These are phyloP conservation scores for Leccinum arenicola DNA, from an alignment of 768 basidiomycete genomes.

Conservation along the genomic window DNA sequence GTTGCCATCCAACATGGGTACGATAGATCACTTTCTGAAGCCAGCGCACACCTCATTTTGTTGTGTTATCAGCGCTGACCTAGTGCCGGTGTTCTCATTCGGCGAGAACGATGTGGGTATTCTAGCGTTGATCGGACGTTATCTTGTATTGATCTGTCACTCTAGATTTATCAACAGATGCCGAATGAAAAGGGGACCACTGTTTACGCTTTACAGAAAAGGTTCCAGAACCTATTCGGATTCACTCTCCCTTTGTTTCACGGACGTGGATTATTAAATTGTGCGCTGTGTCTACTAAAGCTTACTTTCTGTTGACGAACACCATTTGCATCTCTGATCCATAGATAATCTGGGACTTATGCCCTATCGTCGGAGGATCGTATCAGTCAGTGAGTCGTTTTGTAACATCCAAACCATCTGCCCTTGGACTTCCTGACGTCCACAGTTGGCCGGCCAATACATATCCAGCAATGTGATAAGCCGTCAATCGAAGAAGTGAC, in stretches of 20 bases:
- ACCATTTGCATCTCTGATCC: background rate
- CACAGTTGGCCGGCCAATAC: slow-evolving; percentile 87
- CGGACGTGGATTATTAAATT: slow-evolving; percentile 92
- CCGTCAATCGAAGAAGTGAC: slow-evolving; percentile 81
- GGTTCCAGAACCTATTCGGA: slow-evolving; percentile 89
- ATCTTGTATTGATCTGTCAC: background rate
- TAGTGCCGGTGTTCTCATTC: slow-evolving; percentile 97
- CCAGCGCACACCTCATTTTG: slow-evolving; percentile 1
- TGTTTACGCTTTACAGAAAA: slow-evolving; percentile 81
- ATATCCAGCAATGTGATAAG: slow-evolving; percentile 69
- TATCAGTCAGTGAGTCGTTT: slow-evolving; percentile 84
- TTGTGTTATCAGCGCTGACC: slow-evolving; percentile 63
- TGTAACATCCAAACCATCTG: background rate
- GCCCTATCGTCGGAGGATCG: slow-evolving; percentile 93
- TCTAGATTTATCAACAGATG: slow-evolving; percentile 94
- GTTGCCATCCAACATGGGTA: slow-evolving; percentile 87
- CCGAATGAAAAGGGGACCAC: slow-evolving; percentile 92
- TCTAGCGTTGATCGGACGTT: background rate
- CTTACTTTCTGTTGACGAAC: background rate
- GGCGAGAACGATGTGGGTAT: slow-evolving; percentile 92
- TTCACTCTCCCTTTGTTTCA: slow-evolving; percentile 98
- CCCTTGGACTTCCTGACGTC: background rate
- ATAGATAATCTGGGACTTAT: slow-evolving; percentile 92
- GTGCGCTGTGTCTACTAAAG: slow-evolving; percentile 43
- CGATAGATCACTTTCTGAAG: slow-evolving; percentile 14